These are phyloP conservation scores for Tuber borchii DNA, from an alignment of 495 filamentous ascomycete species.

Conservation along the genomic window DNA sequence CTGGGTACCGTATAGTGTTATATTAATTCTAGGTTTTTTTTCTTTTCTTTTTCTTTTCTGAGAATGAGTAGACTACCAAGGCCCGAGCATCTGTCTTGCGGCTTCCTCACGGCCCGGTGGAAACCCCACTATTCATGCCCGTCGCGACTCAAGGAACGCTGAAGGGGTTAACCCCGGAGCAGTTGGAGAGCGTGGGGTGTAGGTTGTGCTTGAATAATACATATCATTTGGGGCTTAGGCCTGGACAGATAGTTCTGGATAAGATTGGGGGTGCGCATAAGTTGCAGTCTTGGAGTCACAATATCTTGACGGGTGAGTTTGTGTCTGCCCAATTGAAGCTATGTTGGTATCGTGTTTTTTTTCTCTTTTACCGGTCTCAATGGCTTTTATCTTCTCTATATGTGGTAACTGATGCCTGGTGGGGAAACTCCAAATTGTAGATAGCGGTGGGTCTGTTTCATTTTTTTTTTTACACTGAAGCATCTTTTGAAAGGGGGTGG, in stretches of 20 bases:
- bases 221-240: slow-evolving; percentile 91
- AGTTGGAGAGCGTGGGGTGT: slow-evolving; percentile 81
- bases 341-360: neutral
- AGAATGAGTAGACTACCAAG: slow-evolving; percentile 67
- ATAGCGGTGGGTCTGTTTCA: slow-evolving; percentile 83
- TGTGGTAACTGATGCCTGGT: slow-evolving; percentile 23
- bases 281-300: slow-evolving; percentile 89
- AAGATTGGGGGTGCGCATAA: slow-evolving; percentile 86
- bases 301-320: slow-evolving; percentile 63
- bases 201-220: slow-evolving; percentile 93
- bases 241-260: slow-evolving; percentile 80
- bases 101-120: slow-evolving; percentile 84
- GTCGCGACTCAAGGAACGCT: slow-evolving; percentile 96
- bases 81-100: slow-evolving; percentile 84
- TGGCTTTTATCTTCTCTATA: neutral
- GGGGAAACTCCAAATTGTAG: slow-evolving; percentile 42
- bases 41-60: neutral
- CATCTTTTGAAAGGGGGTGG: neutral
- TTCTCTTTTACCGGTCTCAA: neutral
- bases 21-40: slow-evolving; percentile 1
- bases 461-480: slow-evolving; percentile 1
- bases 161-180: slow-evolving; percentile 88
- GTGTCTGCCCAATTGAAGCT: neutral
- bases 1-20: neutral
- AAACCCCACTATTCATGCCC: slow-evolving; percentile 93